phyloP scores from a whole-genome alignment of 116 monocot species.

The Phalaenopsis hybrid region DNA sequence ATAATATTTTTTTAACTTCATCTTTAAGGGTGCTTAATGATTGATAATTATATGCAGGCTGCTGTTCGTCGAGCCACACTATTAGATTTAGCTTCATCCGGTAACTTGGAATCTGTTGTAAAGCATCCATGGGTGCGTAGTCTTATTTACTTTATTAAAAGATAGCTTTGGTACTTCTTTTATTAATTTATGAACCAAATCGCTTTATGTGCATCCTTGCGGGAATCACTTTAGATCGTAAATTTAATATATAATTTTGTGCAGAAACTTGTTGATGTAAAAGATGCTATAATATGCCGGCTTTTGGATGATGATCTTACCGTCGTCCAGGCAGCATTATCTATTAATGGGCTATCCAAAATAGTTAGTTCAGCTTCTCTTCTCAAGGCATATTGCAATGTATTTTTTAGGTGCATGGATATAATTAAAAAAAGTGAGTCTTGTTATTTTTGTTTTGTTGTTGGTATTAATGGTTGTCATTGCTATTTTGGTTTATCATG shows the following conservation, averaged over 20 bases:
- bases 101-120: constrained; percentile 27
- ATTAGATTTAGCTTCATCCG: constrained; percentile 45
- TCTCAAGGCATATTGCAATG: constrained; percentile 38
- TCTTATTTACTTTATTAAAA: background rate
- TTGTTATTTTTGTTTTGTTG: no score
- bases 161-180: background rate
- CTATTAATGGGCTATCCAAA: constrained; percentile 50
- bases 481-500: no score
- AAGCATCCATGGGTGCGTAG: constrained; percentile 37
- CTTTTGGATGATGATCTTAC: constrained; percentile 75
- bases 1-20: background rate
- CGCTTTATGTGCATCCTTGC: background rate
- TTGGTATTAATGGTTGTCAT: no score
- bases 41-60: constrained; percentile 31
- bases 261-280: constrained; percentile 53
- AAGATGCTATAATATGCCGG: constrained; percentile 54
- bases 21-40: background rate
- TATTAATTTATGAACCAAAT: background rate
- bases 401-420: constrained; percentile 55
- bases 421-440: constrained; percentile 35
- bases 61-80: constrained; percentile 56
- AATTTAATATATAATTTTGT: constrained; percentile 10
- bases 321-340: constrained; percentile 69
- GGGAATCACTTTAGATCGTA: background rate
- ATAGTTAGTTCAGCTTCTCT: constrained; percentile 30